Percentiles rank a stretch among this genome's conserved stretches.
phyloP scores from a whole-genome alignment of 2,329 filamentous ascomycete species.

The Aaosphaeria pasadenensis region DNA sequence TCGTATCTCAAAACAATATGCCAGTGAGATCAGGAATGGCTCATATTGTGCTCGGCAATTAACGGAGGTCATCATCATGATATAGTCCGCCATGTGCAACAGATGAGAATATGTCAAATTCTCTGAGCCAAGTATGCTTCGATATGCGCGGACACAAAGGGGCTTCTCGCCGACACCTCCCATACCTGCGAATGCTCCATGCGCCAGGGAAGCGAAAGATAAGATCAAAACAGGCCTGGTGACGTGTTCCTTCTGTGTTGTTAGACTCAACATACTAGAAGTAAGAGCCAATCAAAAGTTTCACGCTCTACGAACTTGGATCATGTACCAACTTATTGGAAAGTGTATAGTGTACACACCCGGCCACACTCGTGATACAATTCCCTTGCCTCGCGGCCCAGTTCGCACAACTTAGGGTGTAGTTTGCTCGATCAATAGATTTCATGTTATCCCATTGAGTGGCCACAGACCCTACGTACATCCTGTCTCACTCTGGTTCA shows the following conservation, averaged over 20 bases:
- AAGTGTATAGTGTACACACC: no score
- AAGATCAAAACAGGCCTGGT: neutral
- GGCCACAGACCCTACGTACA: no score
- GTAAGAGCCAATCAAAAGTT: neutral
- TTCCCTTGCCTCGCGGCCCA: no score
- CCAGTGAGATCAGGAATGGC: conserved; percentile 3
- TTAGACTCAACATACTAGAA: no score
- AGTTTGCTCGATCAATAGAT: no score
- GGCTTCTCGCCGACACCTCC: conserved; percentile 2
- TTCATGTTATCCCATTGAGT: no score
- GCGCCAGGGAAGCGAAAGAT: neutral
- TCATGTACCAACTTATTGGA: no score
- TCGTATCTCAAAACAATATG: conserved; percentile 1
- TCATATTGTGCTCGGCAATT: conserved; percentile 1
- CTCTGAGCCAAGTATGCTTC: conserved; percentile 10
- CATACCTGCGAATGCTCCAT: neutral
- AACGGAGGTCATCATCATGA: neutral
- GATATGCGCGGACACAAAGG: conserved; percentile 20
- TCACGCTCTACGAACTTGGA: neutral
- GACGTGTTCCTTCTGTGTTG: no score
- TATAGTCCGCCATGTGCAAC: neutral
- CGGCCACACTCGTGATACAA: no score
- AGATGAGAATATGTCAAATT: conserved; percentile 11
- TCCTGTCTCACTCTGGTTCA: no score
- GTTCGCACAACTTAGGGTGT: no score